phyloP scores from a whole-genome alignment of 2,329 filamentous ascomycete species.

The Pseudophaeomoniella oleicola region DNA sequence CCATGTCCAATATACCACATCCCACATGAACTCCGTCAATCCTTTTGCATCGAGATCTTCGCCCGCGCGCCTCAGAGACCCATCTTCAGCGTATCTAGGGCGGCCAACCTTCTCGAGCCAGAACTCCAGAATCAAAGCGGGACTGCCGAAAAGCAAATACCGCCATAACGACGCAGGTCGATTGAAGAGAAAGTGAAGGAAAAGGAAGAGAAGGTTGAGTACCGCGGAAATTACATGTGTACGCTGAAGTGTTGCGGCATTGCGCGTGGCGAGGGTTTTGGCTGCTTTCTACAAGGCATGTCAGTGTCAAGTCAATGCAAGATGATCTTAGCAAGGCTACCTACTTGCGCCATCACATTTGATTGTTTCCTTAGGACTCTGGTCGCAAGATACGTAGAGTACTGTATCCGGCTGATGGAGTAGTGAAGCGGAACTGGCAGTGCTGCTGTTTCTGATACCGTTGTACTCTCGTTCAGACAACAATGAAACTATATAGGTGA shows the following conservation, averaged over 20 bases:
- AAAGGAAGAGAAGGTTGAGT: constrained; percentile 61
- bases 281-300: constrained; percentile 27
- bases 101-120: constrained; percentile 75
- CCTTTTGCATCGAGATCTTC: constrained; percentile 81
- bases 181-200: constrained; percentile 51
- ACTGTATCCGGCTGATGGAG: too few relatives aligned
- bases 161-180: constrained; percentile 46
- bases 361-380: too few relatives aligned
- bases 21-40: constrained; percentile 96
- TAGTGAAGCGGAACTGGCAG: too few relatives aligned
- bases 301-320: constrained; percentile 4
- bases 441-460: too few relatives aligned
- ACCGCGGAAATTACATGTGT: constrained; percentile 63
- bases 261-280: constrained; percentile 58
- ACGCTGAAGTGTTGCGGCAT: constrained; percentile 60
- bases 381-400: too few relatives aligned
- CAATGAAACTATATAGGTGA: too few relatives aligned
- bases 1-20: constrained; percentile 91
- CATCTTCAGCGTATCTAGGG: constrained; percentile 53
- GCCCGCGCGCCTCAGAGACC: constrained; percentile 58
- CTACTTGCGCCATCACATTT: too few relatives aligned
- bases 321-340: too few relatives aligned
- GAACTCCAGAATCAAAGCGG: constrained; percentile 66
- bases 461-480: too few relatives aligned
- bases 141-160: constrained; percentile 60